Evolutionary conservation across 2,329 filamentous ascomycete genomes (phyloP), one percentile per base, ranked within the genome.

Genomic region (Cylindrodendrum hubeiense): DNA sequence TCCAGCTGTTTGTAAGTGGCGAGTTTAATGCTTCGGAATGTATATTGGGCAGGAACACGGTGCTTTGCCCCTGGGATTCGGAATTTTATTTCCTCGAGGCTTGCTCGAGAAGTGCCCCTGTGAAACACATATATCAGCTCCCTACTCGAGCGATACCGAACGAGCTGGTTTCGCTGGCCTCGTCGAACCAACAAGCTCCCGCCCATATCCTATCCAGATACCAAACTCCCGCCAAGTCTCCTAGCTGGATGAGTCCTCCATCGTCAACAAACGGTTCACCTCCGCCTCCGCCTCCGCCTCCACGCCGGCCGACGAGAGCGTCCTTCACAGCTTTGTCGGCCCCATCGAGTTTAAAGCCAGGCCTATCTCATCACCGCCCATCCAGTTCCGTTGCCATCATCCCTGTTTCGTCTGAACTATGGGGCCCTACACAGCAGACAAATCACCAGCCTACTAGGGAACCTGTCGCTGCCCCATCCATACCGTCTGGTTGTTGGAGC

Each of bases 71-170:
- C 9, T 66, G 66, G 46, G 28, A 61, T 22, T 26, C 49, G 2
- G 44, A 60, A 17, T 63, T 64, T 30, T 62, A 68, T 34, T 53
- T 59, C 7, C n/a, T 68, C 2, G 66, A 68, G 13, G 37, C 46
- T 1, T n/a, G 26, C 10, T 43, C 59, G 2, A 30, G 22, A 13
- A 39, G 46, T 33, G 28, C 13, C 3, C n/a, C 59, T 24, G 8
- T 46, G 22, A 58, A 41, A 26, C 63, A 64, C 28, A 5, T 61
- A 19, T 56, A 64, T 37, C 60, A 61, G 22, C 46, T 68, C 13
- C 52, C 60, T 12, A 28, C 60, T 30, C 44, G 34, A 10, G 39
- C 30, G 4, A 22, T 68, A 7, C 34, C 51, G 6, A 30, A 34
- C n/a, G 34, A 59, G 22, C 30, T 66, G 17, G 34, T 53, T 8